phyloP scores from a whole-genome alignment of 257 asterid genomes.

The Ligustrum vulgare region DNA sequence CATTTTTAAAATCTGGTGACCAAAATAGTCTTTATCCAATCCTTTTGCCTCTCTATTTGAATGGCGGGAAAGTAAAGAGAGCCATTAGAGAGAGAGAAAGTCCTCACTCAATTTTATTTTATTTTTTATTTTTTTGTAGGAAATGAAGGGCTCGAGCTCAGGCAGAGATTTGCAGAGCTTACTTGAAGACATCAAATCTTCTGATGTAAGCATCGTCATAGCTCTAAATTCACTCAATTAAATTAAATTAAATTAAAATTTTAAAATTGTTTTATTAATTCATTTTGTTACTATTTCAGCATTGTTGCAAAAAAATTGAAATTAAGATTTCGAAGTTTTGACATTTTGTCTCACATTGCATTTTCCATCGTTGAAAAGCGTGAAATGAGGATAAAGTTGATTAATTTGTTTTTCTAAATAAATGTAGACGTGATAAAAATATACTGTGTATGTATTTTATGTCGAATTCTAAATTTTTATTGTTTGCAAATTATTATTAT shows the following conservation, averaged over 20 bases:
- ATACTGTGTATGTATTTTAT: not conserved
- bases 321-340: not conserved
- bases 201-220: slow-evolving; percentile 55
- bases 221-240: slow-evolving; percentile 14
- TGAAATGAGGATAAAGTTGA: not conserved
- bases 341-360: not conserved
- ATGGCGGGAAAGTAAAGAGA: slow-evolving; percentile 44
- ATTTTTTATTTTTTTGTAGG: slow-evolving; percentile 3
- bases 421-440: not conserved
- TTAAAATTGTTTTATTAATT: slow-evolving; percentile 9
- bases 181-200: slow-evolving; percentile 61
- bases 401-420: not conserved
- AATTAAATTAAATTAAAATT: not conserved
- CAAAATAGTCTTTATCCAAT: not conserved
- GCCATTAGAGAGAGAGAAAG: slow-evolving; percentile 9
- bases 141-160: slow-evolving; percentile 49
- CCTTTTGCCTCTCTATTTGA: not conserved
- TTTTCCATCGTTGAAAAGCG: not conserved
- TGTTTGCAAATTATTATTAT: not conserved
- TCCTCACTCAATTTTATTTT: not conserved
- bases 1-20: not conserved
- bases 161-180: slow-evolving; percentile 44
- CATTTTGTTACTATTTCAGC: not conserved
- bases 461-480: not conserved
- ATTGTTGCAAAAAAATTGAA: not conserved